Percentiles rank a stretch among this genome's conserved stretches.
Evolutionary conservation across 2,329 filamentous ascomycete genomes (phyloP).

Genomic region (Graphilbum ipis-grandicollis): DNA sequence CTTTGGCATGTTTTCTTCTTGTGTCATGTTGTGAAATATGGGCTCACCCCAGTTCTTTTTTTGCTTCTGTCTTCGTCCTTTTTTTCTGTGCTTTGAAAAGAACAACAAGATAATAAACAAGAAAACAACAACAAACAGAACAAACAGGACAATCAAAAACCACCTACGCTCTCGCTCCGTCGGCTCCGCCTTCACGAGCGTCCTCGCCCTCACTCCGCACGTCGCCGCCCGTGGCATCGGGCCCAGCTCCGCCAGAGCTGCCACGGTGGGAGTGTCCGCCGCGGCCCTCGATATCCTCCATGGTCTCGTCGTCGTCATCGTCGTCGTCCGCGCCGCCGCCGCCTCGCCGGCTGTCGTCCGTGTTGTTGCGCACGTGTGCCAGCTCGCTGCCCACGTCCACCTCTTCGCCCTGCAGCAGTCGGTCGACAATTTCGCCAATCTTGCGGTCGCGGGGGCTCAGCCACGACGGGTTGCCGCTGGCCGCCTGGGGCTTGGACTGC

Average conservation of each 20-base stretch:
- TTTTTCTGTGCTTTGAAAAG: too few relatives aligned
- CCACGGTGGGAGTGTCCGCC: slow-evolving; percentile 37
- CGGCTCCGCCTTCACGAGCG: slow-evolving; percentile 80
- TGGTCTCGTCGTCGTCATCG: slow-evolving; percentile 59
- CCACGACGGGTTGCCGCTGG: slow-evolving; percentile 51
- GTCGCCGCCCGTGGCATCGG: slow-evolving; percentile 80
- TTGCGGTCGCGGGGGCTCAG: slow-evolving; percentile 76
- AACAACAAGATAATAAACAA: neutral
- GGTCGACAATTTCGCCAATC: slow-evolving; percentile 75
- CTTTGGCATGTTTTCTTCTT: too few relatives aligned
- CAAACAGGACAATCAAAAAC: slow-evolving; percentile 11
- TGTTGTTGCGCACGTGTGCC: slow-evolving; percentile 35
- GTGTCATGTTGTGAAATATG: too few relatives aligned
- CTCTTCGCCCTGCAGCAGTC: slow-evolving; percentile 73
- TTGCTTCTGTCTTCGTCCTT: neutral
- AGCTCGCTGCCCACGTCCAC: slow-evolving; percentile 64
- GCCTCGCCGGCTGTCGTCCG: slow-evolving; percentile 22
- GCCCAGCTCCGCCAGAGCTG: slow-evolving; percentile 63
- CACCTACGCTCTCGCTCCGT: slow-evolving; percentile 99
- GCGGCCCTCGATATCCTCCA: slow-evolving; percentile 58
- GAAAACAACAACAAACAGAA: neutral
- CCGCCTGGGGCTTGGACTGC: slow-evolving; percentile 71
- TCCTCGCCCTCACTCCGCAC: slow-evolving; percentile 77
- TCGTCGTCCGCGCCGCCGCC: slow-evolving; percentile 49
- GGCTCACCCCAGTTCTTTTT: too few relatives aligned